Evolutionary conservation across 1,139 yeast species (phyloP).

Genomic region (Lodderomyces elongisporus): DNA sequence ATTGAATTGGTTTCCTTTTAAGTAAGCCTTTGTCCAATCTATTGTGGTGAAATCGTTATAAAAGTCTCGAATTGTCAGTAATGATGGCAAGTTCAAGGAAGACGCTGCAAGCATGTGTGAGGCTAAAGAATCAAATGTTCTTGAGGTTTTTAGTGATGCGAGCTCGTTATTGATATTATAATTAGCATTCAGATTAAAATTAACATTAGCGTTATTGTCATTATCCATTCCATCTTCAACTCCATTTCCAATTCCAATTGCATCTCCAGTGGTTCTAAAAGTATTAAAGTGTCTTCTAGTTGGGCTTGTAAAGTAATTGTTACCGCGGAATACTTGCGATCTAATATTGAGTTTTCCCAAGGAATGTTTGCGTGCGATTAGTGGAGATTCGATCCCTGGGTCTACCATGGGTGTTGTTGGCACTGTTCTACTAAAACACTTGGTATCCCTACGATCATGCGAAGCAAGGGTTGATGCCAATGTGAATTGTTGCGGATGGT

Average conservation of each 20-base stretch:
- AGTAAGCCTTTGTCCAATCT: constrained; percentile 58
- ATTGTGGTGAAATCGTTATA: constrained; percentile 66
- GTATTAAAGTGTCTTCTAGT: neutral
- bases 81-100: constrained; percentile 6
- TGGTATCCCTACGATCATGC: neutral
- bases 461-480: no score
- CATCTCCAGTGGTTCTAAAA: neutral
- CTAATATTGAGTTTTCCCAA: constrained; percentile 20
- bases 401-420: constrained; percentile 10
- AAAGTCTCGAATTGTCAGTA: constrained; percentile 28
- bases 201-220: constrained; percentile 8
- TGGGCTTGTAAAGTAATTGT: neutral
- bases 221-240: neutral
- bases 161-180: constrained; percentile 7
- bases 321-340: constrained; percentile 14
- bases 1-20: constrained; percentile 43
- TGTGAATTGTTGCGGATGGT: no score
- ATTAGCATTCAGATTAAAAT: no score
- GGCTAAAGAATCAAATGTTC: constrained; percentile 17
- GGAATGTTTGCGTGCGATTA: constrained; percentile 14
- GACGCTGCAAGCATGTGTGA: constrained; percentile 20
- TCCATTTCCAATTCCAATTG: neutral
- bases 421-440: constrained; percentile 7
- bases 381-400: constrained; percentile 1
- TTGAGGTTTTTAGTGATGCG: constrained; percentile 16